Base-by-base conservation (phyloP, 2,329 filamentous ascomycete genomes). In the Pestalotiopsis sp. region DNA sequence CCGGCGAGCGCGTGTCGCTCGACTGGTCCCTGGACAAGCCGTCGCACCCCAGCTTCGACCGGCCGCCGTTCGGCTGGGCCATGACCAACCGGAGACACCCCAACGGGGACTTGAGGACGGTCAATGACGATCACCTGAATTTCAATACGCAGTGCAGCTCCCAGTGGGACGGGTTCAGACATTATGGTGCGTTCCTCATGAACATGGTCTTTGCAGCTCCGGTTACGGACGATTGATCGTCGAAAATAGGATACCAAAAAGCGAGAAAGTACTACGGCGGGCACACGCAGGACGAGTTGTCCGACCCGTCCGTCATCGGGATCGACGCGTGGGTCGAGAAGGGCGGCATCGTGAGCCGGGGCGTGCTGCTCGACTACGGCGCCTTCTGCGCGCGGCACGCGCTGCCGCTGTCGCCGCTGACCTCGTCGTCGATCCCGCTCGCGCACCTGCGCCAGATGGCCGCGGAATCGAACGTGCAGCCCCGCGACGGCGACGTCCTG, bases 281-380 rank as follows among this genome's bases (percentile, higher is more conserved):
- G 0, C 75, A 77, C 40, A 79, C 77, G 2, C 78, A 82, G 67
- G 72, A 77, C 2, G 82, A 84, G 0, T 70, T 85, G 3, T 75
- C 82, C 49, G 71, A 61, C 5, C 74, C 73, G 1, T 73, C 75
- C 2, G 76, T 81, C 3, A 80, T 84, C 67, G 82, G 83, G 0
- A 84, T 84, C 38, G 79, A 85, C 41, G 81, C 78, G 41, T 80
- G 76, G 77, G 78, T 77, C 11, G 76, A 79, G 52, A 77, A 77
- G 2, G 80, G 80, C 31, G 81, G 81, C 2, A 80, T 84, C 31
- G 79, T 83, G 61, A 83, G 83, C 38, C 80, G 83, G 4, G 83
- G 83, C n/a, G 79, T 86, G n/a, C 78, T 86, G 23, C 73, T 85
- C 23, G 84, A 85, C 76, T 84, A 67, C 23, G 38, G n/a, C 23